Conservation (phyloP, 805 yeast species). For the Zygosaccharomyces rouxii region DNA sequence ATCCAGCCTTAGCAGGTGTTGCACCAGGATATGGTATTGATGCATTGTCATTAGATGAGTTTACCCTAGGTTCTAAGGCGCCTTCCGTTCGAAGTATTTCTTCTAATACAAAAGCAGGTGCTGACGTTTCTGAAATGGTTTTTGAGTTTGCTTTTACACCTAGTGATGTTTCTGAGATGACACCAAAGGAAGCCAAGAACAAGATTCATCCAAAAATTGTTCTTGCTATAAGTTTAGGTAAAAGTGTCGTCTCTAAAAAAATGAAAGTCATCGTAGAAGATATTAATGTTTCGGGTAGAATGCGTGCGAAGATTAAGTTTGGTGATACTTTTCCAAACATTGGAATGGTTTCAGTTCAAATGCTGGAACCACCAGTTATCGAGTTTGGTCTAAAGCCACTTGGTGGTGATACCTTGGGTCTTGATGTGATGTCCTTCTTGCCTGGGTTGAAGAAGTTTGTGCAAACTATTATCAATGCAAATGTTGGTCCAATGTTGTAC, state of each 20-base stretch:
- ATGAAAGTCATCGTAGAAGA: constrained; percentile 77
- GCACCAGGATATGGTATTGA: constrained; percentile 85
- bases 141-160: constrained; percentile 82
- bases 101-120: constrained; percentile 66
- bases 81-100: constrained; percentile 69
- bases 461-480: constrained; percentile 62
- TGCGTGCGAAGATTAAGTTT: constrained; percentile 59
- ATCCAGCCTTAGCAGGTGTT: constrained; percentile 59
- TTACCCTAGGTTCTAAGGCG: constrained; percentile 76
- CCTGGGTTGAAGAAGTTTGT: constrained; percentile 77
- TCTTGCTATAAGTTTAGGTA: constrained; percentile 75
- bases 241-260: constrained; percentile 70
- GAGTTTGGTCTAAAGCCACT: constrained; percentile 80
- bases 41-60: constrained; percentile 65
- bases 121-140: constrained; percentile 71
- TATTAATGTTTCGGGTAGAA: constrained; percentile 68
- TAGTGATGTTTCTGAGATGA: constrained; percentile 78
- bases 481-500: constrained; percentile 70
- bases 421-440: constrained; percentile 77
- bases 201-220: constrained; percentile 79
- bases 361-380: constrained; percentile 73
- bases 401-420: constrained; percentile 84
- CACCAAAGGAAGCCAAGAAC: constrained; percentile 63
- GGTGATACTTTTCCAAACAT: constrained; percentile 74
- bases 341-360: constrained; percentile 62